Conservation (phyloP, 2,329 filamentous ascomycete genomes). For the Shiraia sp. region DNA sequence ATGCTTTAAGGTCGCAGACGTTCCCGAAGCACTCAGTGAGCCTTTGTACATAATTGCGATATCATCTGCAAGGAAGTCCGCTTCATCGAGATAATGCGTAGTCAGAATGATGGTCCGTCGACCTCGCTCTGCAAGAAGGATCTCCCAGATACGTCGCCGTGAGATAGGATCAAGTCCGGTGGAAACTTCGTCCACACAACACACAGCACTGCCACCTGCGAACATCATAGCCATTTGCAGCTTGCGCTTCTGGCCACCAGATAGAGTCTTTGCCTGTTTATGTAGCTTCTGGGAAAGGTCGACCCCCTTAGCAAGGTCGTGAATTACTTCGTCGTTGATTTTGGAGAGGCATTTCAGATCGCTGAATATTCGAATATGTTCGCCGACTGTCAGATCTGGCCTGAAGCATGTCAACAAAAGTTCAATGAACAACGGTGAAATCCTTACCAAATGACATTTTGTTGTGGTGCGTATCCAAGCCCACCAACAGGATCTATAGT, state of each 20-base stretch:
- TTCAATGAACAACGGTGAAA: neutral
- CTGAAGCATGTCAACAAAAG: slow-evolving; percentile 39
- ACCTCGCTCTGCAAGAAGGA: slow-evolving; percentile 79
- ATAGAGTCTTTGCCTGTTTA: slow-evolving; percentile 73
- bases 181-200: slow-evolving; percentile 86
- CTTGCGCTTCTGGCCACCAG: slow-evolving; percentile 88
- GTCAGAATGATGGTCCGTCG: slow-evolving; percentile 80
- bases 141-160: slow-evolving; percentile 88
- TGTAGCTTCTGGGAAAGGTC: slow-evolving; percentile 75
- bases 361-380: slow-evolving; percentile 35
- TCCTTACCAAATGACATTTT: slow-evolving; percentile 31
- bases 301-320: slow-evolving; percentile 55
- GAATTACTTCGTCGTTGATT: slow-evolving; percentile 55
- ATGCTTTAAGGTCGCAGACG: slow-evolving; percentile 81
- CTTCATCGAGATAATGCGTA: slow-evolving; percentile 65
- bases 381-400: slow-evolving; percentile 31
- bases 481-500: slow-evolving; percentile 26
- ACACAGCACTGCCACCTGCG: slow-evolving; percentile 81
- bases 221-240: slow-evolving; percentile 92
- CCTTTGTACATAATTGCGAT: slow-evolving; percentile 59
- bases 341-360: slow-evolving; percentile 26
- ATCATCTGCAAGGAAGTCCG: slow-evolving; percentile 4
- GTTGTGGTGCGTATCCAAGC: slow-evolving; percentile 30
- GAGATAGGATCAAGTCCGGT: slow-evolving; percentile 84
- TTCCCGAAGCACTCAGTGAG: slow-evolving; percentile 74